Percentiles rank a stretch among this genome's conserved stretches.
Conservation (phyloP, 1,284 basidiomycete species). For the Trichosporon sp. region DNA sequence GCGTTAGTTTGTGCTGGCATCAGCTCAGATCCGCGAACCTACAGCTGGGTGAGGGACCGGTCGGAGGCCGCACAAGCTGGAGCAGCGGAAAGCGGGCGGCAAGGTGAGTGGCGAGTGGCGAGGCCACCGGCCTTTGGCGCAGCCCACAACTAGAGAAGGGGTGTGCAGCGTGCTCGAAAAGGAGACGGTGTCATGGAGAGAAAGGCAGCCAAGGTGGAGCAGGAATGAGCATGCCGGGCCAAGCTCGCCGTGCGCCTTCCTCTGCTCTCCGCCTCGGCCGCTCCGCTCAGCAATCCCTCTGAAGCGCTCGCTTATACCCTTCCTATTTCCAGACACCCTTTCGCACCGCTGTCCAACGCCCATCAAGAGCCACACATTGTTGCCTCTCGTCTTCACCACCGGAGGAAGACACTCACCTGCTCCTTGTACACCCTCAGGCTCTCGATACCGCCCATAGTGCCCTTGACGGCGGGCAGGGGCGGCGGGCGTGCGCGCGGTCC, state of each 20-base stretch:
- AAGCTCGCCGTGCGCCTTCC: not conserved
- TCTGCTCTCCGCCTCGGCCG: not conserved
- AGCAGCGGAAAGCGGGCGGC: no score
- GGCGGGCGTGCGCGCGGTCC: slow-evolving; percentile 7
- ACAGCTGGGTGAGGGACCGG: no score
- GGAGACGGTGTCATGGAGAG: not conserved
- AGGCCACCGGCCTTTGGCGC: no score
- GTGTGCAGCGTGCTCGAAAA: no score
- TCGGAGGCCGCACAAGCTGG: no score
- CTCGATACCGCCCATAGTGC: slow-evolving; percentile 31
- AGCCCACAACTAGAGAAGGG: no score
- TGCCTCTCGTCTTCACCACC: no score
- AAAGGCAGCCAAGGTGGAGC: not conserved
- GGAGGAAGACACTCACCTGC: not conserved
- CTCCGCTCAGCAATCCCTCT: not conserved
- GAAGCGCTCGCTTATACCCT: not conserved
- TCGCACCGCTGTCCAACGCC: not conserved
- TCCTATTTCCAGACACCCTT: not conserved
- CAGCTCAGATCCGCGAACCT: no score
- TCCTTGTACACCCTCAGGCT: slow-evolving; percentile 7
- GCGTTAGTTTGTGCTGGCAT: not conserved
- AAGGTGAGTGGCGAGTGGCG: no score
- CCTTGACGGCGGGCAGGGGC: slow-evolving; percentile 31
- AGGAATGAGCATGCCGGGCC: not conserved
- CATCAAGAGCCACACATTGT: no score